Percentiles rank a stretch among this genome's conserved stretches.
Conservation (phyloP, 1,139 yeast species). For the Candida sp. region DNA sequence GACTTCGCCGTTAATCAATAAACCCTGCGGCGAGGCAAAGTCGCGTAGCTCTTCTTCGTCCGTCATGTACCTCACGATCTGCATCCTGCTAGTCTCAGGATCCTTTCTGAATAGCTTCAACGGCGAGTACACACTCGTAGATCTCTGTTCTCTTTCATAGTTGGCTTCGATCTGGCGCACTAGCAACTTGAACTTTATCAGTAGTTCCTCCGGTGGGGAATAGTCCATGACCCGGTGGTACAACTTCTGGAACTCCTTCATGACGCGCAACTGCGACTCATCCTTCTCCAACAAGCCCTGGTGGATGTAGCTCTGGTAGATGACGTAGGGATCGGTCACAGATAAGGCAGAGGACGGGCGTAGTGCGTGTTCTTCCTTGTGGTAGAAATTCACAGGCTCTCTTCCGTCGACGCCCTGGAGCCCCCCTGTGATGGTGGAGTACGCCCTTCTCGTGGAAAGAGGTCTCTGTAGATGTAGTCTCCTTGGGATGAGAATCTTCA, state of each 20-base stretch:
- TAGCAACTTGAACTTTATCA: slow-evolving; percentile 49
- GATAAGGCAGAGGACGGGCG: slow-evolving; percentile 25
- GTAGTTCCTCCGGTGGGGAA: slow-evolving; percentile 56
- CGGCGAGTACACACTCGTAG: slow-evolving; percentile 11
- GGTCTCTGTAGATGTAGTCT: not conserved
- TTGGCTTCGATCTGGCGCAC: slow-evolving; percentile 51
- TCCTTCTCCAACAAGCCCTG: slow-evolving; percentile 58
- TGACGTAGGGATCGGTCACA: slow-evolving; percentile 65
- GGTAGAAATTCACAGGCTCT: slow-evolving; percentile 20
- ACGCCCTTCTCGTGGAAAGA: not conserved
- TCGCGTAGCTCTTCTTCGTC: slow-evolving; percentile 68
- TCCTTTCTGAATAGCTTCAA: slow-evolving; percentile 21
- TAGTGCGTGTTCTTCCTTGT: not conserved
- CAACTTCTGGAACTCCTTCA: slow-evolving; percentile 66
- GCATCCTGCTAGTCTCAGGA: slow-evolving; percentile 31
- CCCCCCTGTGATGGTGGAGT: slow-evolving; percentile 8
- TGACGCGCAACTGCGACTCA: slow-evolving; percentile 62
- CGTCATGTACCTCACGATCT: slow-evolving; percentile 52
- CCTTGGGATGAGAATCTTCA: not conserved
- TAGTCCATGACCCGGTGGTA: slow-evolving; percentile 65
- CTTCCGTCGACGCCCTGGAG: slow-evolving; percentile 42
- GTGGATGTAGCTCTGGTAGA: slow-evolving; percentile 59
- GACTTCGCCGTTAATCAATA: slow-evolving; percentile 72
- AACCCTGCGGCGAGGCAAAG: slow-evolving; percentile 65
- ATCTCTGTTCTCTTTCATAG: slow-evolving; percentile 25